These are phyloP conservation scores for Lichtheimia ornata DNA, from an alignment of 371 early-diverging fungal genomes.

Conservation along the genomic window DNA sequence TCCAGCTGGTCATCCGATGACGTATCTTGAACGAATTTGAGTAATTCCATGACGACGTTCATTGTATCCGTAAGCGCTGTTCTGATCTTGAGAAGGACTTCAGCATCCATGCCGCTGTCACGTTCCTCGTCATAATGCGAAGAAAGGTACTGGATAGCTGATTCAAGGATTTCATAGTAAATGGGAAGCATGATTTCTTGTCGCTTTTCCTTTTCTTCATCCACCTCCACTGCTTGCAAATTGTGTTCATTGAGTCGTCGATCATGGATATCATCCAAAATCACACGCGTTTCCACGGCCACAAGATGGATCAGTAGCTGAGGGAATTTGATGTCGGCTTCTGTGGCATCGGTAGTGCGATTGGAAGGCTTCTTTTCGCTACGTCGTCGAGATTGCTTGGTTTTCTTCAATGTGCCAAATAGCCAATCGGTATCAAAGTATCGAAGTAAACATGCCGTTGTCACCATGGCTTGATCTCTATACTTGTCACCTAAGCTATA, in stretches of 20 bases:
- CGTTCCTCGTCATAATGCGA: conserved; percentile 24
- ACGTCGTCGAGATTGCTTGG: conserved; percentile 17
- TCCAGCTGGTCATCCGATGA: conserved; percentile 27
- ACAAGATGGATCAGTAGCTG: conserved; percentile 48
- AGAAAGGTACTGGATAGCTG: conserved; percentile 41
- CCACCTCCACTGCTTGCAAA: conserved; percentile 14
- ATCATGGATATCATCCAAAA: conserved; percentile 52
- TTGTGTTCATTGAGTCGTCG: conserved; percentile 22
- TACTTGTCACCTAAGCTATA: conserved; percentile 22
- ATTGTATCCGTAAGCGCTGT: conserved; percentile 41
- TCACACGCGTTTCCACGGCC: conserved; percentile 52
- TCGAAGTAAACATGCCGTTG: conserved; percentile 31
- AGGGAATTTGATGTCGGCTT: conserved; percentile 42
- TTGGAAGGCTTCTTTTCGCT: conserved; percentile 21
- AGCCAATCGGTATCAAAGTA: conserved; percentile 49
- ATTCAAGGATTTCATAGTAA: conserved; percentile 50
- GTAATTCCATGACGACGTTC: conserved; percentile 43
- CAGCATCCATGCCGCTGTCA: conserved; percentile 40
- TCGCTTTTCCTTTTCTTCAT: conserved; percentile 21
- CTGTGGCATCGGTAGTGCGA: conserved; percentile 6
- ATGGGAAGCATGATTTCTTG: conserved; percentile 46
- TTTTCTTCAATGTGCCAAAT: conserved; percentile 32
- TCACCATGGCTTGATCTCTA: conserved; percentile 35
- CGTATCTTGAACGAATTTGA: conserved; percentile 39
- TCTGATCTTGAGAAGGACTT: conserved; percentile 42